A percentile compares a stretch with the other conserved stretches of the same genome.
Conservation (phyloP, 2,329 filamentous ascomycete genomes). For the Beauveria asiatica region DNA sequence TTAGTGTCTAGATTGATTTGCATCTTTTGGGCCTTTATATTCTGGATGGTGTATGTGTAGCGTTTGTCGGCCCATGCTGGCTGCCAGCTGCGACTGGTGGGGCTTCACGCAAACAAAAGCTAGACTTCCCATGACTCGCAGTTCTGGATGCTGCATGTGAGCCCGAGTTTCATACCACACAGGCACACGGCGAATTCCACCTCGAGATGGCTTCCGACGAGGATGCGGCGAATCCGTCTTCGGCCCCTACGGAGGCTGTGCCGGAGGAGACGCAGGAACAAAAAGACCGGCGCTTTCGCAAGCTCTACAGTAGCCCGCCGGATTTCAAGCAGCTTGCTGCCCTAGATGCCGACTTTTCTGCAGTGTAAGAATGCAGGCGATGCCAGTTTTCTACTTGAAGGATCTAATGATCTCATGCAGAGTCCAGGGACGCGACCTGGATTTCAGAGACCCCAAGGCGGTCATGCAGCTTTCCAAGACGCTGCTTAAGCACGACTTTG, state of each 20-base stretch:
- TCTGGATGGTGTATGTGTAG: neutral
- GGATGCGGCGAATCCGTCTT: neutral
- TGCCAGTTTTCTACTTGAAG: neutral
- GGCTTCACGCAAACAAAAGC: neutral
- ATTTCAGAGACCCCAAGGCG: slow-evolving; percentile 72
- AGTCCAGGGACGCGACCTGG: slow-evolving; percentile 45
- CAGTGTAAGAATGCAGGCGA: slow-evolving; percentile 24
- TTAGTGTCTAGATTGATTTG: neutral
- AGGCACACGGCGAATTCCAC: neutral
- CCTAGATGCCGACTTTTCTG: slow-evolving; percentile 33
- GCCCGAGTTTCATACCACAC: neutral
- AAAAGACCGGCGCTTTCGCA: slow-evolving; percentile 3
- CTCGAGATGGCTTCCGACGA: neutral
- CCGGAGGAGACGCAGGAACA: neutral
- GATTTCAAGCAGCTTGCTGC: slow-evolving; percentile 33
- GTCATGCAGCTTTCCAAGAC: slow-evolving; percentile 71
- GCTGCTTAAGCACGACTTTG: slow-evolving; percentile 68
- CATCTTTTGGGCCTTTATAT: neutral
- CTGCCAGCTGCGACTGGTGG: neutral
- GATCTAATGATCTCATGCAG: slow-evolving; percentile 16
- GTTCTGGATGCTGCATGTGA: neutral
- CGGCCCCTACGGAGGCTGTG: neutral
- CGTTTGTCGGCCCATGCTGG: neutral
- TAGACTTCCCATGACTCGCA: neutral
- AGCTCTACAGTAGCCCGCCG: slow-evolving; percentile 5